Conservation (phyloP, 177 flowering plant genomes). For the Vitis hybrid region DNA sequence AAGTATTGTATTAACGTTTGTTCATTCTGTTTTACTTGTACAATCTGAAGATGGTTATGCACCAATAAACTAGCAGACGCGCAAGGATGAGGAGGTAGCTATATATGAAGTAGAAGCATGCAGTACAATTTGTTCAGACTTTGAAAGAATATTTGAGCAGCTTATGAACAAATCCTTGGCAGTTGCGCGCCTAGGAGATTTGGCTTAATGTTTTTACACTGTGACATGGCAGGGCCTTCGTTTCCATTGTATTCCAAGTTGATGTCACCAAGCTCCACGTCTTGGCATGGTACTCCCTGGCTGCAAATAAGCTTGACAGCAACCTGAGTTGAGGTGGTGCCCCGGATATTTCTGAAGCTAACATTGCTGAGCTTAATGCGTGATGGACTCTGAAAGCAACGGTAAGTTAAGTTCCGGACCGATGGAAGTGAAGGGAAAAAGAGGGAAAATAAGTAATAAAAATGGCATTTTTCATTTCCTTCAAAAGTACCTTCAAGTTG, state of each 20-base stretch:
- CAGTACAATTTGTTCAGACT: no score
- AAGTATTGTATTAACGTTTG: no score
- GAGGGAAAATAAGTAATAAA: neutral
- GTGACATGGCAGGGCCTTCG: conserved; percentile 20
- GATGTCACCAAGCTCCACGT: conserved; percentile 34
- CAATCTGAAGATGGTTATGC: no score
- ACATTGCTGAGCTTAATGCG: conserved; percentile 37
- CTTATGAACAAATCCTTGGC: conserved; percentile 4
- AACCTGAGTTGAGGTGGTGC: conserved; percentile 30
- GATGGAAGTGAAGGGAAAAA: no score
- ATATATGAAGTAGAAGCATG: neutral
- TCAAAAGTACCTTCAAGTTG: conserved; percentile 15
- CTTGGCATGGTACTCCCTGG: conserved; percentile 32
- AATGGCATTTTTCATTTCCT: neutral
- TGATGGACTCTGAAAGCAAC: conserved; percentile 29
- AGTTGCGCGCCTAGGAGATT: conserved; percentile 10
- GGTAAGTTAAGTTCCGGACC: no score
- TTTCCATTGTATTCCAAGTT: conserved; percentile 33
- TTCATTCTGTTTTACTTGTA: no score
- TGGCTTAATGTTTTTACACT: conserved; percentile 29
- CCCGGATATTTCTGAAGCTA: conserved; percentile 39
- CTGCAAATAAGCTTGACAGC: conserved; percentile 46
- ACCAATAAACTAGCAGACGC: no score
- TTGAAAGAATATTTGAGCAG: no score
- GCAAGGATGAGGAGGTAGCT: neutral